These are phyloP conservation scores for Erodium maritimum DNA, from an alignment of 345 rosid species.

Conservation along the genomic window DNA sequence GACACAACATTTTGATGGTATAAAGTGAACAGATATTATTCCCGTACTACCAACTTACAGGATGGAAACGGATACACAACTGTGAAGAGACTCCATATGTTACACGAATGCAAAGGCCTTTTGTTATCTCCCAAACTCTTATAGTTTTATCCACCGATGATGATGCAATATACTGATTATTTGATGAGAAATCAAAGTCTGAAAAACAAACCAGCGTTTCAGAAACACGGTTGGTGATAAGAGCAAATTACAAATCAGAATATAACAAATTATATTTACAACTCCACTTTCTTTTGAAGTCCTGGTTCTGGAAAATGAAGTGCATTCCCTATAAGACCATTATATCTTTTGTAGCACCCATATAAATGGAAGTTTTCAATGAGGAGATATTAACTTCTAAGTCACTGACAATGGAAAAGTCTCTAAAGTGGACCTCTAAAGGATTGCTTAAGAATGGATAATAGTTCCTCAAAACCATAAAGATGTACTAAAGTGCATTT, in stretches of 20 bases:
- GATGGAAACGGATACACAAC: conserved; percentile 87
- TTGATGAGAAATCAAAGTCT: conserved; percentile 98
- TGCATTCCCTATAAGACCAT: no score
- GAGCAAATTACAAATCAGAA: not conserved
- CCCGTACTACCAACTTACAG: conserved; percentile 42
- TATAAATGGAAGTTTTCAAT: no score
- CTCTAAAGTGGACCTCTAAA: no score
- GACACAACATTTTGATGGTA: not conserved
- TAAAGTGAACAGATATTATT: conserved; percentile 2
- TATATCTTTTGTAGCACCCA: no score
- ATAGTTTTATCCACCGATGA: conserved; percentile 91
- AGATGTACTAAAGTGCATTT: no score
- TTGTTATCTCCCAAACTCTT: conserved; percentile 89
- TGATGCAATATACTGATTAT: conserved; percentile 91
- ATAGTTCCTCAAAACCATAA: no score
- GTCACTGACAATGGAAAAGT: no score
- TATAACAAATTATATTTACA: not conserved
- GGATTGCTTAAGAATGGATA: no score
- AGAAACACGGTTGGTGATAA: conserved; percentile 9
- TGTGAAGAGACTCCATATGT: conserved; percentile 82
- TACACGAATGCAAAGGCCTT: conserved; percentile 89
- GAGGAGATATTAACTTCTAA: no score
- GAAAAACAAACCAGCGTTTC: conserved; percentile 21
- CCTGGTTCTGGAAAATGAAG: no score
- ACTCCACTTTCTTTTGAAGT: no score